phyloP scores from a whole-genome alignment of 768 basidiomycete genomes.

The Boletus sensibilis region DNA sequence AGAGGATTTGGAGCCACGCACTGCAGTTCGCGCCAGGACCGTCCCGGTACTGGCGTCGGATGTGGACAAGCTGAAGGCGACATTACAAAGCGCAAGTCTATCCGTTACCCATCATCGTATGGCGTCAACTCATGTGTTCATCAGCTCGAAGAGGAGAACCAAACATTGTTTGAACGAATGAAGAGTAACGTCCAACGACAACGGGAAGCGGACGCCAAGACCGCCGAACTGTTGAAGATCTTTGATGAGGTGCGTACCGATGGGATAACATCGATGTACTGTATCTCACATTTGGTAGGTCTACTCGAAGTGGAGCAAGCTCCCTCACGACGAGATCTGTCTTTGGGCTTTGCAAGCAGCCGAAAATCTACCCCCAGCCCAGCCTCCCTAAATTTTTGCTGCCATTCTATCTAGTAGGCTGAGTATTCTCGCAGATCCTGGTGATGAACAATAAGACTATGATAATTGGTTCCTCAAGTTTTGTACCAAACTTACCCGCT shows the following conservation, averaged over 20 bases:
- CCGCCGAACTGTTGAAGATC: conserved; percentile 47
- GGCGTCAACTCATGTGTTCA: neutral
- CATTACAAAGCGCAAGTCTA: conserved; percentile 36
- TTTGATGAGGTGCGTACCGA: conserved; percentile 49
- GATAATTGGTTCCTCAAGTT: neutral
- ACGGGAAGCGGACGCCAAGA: conserved; percentile 45
- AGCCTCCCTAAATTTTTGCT: neutral
- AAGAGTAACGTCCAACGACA: conserved; percentile 47
- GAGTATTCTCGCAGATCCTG: neutral
- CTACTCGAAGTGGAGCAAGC: conserved; percentile 48
- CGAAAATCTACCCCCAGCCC: conserved; percentile 38
- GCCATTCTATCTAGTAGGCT: too few species aligned
- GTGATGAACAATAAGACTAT: neutral
- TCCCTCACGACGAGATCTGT: conserved; percentile 66
- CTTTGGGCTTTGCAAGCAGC: conserved; percentile 41
- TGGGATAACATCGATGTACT: neutral
- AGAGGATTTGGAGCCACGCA: conserved; percentile 59
- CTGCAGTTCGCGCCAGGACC: conserved; percentile 61
- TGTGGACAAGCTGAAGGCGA: conserved; percentile 37
- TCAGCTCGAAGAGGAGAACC: conserved; percentile 62
- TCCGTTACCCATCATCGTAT: neutral
- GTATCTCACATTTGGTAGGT: conserved; percentile 36
- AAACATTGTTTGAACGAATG: conserved; percentile 44
- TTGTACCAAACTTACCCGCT: neutral
- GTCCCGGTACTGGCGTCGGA: conserved; percentile 55